Conservation (phyloP, 352 stramenopile genomes). For the Thalassiosira hispida region DNA sequence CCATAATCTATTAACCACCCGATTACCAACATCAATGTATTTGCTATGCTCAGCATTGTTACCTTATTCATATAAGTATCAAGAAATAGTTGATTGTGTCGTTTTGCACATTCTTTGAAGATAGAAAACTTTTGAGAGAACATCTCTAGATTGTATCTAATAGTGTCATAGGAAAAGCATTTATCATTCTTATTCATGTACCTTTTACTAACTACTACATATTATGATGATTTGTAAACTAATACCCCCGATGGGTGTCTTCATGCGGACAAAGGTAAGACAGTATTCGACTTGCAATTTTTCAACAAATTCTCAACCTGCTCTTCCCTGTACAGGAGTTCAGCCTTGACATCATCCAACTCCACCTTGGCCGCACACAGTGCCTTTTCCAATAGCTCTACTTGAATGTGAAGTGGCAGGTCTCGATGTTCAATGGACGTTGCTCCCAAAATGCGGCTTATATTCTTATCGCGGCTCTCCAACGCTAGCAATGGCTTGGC, state of each 20-base stretch:
- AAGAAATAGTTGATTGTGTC: too few species aligned
- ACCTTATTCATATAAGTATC: too few species aligned
- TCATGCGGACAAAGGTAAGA: conserved; percentile 8
- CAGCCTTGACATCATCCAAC: conserved; percentile 61
- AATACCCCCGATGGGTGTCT: neutral
- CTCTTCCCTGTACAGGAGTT: conserved; percentile 53
- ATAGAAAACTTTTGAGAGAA: too few species aligned
- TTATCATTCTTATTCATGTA: too few species aligned
- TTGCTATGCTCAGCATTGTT: too few species aligned
- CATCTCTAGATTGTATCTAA: too few species aligned
- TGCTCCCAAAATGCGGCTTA: conserved; percentile 50
- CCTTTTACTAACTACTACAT: too few species aligned
- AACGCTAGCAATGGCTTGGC: conserved; percentile 51
- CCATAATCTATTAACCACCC: too few species aligned
- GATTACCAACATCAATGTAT: too few species aligned
- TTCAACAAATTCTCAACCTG: conserved; percentile 54
- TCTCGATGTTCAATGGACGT: conserved; percentile 52
- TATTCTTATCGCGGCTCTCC: conserved; percentile 57
- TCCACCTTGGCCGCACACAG: conserved; percentile 62
- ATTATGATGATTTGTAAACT: too few species aligned
- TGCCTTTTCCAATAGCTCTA: conserved; percentile 62
- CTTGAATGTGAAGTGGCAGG: conserved; percentile 52
- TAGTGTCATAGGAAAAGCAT: too few species aligned
- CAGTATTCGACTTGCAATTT: conserved; percentile 2
- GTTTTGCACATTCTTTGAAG: too few species aligned